Evolutionary conservation across 176 grass and related monocot species (phyloP).

Genomic region (Canna indica): DNA sequence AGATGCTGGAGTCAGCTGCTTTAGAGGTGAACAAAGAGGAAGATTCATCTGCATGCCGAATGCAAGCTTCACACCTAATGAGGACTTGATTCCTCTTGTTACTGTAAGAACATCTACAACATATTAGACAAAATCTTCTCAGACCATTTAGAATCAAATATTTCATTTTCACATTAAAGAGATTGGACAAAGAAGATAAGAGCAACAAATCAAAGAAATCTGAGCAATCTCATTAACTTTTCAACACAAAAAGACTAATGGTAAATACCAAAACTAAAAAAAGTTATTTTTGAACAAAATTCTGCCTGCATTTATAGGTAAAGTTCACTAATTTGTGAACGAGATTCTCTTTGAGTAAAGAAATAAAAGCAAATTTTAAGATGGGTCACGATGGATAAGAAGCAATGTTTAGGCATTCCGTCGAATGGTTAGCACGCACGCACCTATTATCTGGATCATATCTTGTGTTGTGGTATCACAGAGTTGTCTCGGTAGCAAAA

Average conservation of each 20-base stretch:
- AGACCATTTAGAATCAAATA: neutral
- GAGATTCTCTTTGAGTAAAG: too few relatives aligned
- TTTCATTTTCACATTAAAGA: neutral
- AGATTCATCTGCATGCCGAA: constrained; percentile 21
- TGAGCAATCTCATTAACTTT: neutral
- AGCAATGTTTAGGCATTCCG: neutral
- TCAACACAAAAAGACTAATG: neutral
- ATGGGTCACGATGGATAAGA: too few relatives aligned
- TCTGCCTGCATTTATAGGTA: neutral
- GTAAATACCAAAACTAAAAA: neutral
- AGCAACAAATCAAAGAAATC: neutral
- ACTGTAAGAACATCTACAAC: constrained; percentile 13
- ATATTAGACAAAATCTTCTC: neutral
- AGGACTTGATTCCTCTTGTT: constrained; percentile 25
- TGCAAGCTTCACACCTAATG: neutral
- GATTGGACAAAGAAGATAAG: neutral
- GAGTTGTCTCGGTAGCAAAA: neutral
- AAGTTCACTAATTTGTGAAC: neutral
- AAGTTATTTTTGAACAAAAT: neutral
- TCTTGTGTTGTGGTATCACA: neutral
- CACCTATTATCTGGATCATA: neutral
- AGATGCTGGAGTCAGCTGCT: neutral
- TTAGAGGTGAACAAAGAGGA: constrained; percentile 3
- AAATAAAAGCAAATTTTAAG: too few relatives aligned
- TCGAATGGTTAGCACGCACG: neutral